Percentiles rank a stretch among this genome's conserved stretches.
Conservation (phyloP, 495 filamentous ascomycete genomes). For the Penicillium arizonense region DNA sequence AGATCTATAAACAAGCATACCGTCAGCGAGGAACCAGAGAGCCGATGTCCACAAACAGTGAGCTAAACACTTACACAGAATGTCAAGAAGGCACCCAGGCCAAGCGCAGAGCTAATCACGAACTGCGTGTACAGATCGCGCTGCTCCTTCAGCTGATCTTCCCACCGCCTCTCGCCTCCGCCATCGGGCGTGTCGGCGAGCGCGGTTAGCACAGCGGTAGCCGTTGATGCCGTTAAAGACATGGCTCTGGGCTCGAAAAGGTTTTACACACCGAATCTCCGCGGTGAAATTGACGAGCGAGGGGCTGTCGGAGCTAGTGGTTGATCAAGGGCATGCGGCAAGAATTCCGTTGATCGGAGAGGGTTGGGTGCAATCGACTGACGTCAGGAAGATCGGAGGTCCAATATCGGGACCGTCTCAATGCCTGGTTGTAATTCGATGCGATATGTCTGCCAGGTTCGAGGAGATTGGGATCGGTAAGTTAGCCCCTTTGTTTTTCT, state of each 20-base stretch:
- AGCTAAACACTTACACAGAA: slow-evolving; percentile 56
- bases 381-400: slow-evolving; percentile 24
- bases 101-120: slow-evolving; percentile 55
- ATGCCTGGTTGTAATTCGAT: background rate
- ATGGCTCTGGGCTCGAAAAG: slow-evolving; percentile 15
- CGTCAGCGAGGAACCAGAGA: background rate
- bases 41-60: background rate
- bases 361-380: slow-evolving; percentile 16
- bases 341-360: slow-evolving; percentile 6
- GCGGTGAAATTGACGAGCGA: slow-evolving; percentile 1
- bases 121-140: slow-evolving; percentile 60
- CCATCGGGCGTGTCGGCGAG: slow-evolving; percentile 18
- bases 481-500: slow-evolving; percentile 4
- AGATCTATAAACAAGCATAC: slow-evolving; percentile 42
- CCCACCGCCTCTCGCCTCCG: slow-evolving; percentile 29
- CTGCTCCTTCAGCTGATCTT: slow-evolving; percentile 35
- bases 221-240: slow-evolving; percentile 34
- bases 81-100: slow-evolving; percentile 56
- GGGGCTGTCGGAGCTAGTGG: slow-evolving; percentile 9
- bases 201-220: slow-evolving; percentile 24
- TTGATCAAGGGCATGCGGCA: slow-evolving; percentile 18
- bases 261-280: background rate
- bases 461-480: background rate
- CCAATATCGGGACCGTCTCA: background rate
- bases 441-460: background rate